A percentile compares a stretch with the other conserved stretches of the same genome.
These are phyloP conservation scores for Ophiocordyceps australis DNA, from an alignment of 2,329 filamentous ascomycete genomes.

Conservation along the genomic window DNA sequence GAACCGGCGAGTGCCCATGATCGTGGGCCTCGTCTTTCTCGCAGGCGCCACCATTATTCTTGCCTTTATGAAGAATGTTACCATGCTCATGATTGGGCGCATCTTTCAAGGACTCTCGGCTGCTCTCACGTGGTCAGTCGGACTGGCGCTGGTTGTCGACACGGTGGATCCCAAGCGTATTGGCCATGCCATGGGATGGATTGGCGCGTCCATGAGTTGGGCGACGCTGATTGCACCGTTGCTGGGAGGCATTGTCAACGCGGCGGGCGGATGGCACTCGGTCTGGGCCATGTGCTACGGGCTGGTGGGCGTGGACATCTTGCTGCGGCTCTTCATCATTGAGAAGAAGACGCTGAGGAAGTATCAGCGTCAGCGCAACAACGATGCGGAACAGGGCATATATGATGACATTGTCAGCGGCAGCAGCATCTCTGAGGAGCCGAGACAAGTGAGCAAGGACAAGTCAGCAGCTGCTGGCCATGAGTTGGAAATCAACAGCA, in stretches of 20 bases:
- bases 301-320: constrained; percentile 13
- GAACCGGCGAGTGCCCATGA: constrained; percentile 14
- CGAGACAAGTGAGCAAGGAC: neutral
- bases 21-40: constrained; percentile 12
- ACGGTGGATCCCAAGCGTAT: constrained; percentile 12
- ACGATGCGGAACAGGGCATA: neutral
- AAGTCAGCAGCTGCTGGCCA: neutral
- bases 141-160: constrained; percentile 16
- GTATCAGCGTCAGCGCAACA: constrained; percentile 5
- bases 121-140: constrained; percentile 16
- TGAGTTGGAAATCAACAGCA: too few species aligned
- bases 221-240: constrained; percentile 13
- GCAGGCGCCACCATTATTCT: constrained; percentile 12
- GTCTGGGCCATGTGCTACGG: constrained; percentile 18
- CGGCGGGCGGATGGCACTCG: constrained; percentile 13
- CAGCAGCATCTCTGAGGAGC: neutral
- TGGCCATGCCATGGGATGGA: constrained; percentile 14
- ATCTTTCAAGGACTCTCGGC: constrained; percentile 14
- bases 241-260: constrained; percentile 15
- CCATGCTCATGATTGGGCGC: constrained; percentile 14
- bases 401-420: neutral
- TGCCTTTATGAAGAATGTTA: constrained; percentile 11
- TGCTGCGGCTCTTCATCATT: constrained; percentile 13
- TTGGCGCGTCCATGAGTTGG: constrained; percentile 14
- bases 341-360: constrained; percentile 12